Conservation (phyloP, 108 stramenopile genomes). For the Seminavis robusta region DNA sequence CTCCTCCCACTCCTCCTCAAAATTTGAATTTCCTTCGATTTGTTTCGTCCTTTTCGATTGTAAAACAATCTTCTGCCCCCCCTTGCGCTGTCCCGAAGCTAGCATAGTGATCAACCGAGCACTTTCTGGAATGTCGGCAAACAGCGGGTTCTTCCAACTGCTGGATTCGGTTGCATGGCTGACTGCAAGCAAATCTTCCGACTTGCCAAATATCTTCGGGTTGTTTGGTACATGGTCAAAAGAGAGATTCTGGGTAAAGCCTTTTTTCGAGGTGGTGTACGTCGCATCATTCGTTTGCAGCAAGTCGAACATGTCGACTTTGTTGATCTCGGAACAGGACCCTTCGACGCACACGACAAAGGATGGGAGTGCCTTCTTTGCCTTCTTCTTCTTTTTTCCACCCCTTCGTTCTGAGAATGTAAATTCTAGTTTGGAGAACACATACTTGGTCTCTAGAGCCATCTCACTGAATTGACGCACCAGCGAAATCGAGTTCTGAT, state of each 20-base stretch:
- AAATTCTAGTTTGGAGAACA: no score
- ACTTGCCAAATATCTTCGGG: no score
- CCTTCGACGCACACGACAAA: constrained; percentile 14
- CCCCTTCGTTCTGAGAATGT: no score
- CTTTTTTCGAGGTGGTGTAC: not conserved
- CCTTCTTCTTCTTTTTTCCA: constrained; percentile 19
- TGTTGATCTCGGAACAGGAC: constrained; percentile 21
- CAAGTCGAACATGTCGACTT: constrained; percentile 45
- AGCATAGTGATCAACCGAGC: constrained; percentile 62
- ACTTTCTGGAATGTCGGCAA: constrained; percentile 69
- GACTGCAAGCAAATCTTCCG: constrained; percentile 5
- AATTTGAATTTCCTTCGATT: no score
- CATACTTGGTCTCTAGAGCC: no score
- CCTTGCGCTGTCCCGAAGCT: constrained; percentile 54
- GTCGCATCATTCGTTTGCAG: constrained; percentile 29
- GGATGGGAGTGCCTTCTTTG: not conserved
- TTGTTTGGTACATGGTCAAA: no score
- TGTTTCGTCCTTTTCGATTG: not conserved
- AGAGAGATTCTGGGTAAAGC: not conserved
- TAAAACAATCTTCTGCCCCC: constrained; percentile 10
- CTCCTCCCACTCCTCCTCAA: not conserved
- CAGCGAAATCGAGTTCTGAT: constrained; percentile 2
- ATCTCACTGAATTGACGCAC: not conserved
- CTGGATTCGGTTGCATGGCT: not conserved
- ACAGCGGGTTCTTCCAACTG: constrained; percentile 44